A percentile compares a stretch with the other conserved stretches of the same genome.
phyloP scores from a whole-genome alignment of 441 rosid genomes.

The Brassica hybrid region DNA sequence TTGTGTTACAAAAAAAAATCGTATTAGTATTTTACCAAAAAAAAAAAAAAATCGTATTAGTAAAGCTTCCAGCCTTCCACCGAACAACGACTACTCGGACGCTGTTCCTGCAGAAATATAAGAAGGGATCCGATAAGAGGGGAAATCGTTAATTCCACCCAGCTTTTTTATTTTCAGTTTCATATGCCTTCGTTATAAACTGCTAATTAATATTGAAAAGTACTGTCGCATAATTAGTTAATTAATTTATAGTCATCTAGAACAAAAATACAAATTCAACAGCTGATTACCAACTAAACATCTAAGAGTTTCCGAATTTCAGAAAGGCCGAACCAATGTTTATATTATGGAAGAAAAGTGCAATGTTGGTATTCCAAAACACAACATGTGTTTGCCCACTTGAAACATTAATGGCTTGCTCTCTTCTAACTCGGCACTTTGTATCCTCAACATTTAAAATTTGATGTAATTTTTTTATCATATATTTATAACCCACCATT shows the following conservation, averaged over 20 bases:
- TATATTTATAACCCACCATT: slow-evolving; percentile 27
- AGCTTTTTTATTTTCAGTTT: background rate
- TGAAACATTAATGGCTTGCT: slow-evolving; percentile 43
- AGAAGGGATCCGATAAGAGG: slow-evolving; percentile 35
- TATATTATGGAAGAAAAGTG: background rate
- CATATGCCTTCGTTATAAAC: background rate
- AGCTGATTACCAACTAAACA: slow-evolving; percentile 3
- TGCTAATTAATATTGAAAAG: background rate
- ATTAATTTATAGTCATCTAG: slow-evolving; percentile 14
- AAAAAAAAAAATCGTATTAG: too few species aligned
- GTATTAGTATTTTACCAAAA: too few species aligned
- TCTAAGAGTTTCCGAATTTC: background rate
- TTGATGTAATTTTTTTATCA: slow-evolving; percentile 15
- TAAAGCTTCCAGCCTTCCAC: slow-evolving; percentile 9
- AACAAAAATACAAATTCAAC: slow-evolving; percentile 7
- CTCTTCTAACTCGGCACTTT: slow-evolving; percentile 41
- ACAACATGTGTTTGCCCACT: too few species aligned
- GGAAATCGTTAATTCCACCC: background rate
- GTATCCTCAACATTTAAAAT: slow-evolving; percentile 34
- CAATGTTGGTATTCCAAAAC: slow-evolving; percentile 21
- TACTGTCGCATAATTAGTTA: background rate
- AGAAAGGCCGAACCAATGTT: background rate
- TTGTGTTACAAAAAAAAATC: too few species aligned
- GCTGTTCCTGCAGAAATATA: slow-evolving; percentile 32
- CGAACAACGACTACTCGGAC: slow-evolving; percentile 37